These are phyloP conservation scores for Pulveroboletus ravenelii DNA, from an alignment of 768 basidiomycete genomes.

Conservation along the genomic window DNA sequence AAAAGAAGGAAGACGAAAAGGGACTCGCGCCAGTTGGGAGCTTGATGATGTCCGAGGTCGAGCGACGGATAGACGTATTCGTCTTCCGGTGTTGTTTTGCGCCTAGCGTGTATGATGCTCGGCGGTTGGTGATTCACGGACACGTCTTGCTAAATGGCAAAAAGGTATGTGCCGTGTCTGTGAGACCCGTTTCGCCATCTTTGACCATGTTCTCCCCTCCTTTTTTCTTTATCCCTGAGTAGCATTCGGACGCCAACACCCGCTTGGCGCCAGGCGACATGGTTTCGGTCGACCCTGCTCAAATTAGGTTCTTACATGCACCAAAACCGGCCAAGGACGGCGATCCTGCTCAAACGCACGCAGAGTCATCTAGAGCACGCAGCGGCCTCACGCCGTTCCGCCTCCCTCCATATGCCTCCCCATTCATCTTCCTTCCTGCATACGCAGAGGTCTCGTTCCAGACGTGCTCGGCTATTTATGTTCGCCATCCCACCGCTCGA, in stretches of 20 bases:
- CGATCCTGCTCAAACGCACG: background rate
- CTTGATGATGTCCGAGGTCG: slow-evolving; percentile 94
- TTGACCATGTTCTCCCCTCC: background rate
- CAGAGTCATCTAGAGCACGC: background rate
- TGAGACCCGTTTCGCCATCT: background rate
- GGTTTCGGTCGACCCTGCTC: slow-evolving; percentile 79
- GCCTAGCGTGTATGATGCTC: slow-evolving; percentile 84
- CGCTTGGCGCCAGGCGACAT: slow-evolving; percentile 92
- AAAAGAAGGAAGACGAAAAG: slow-evolving; percentile 50
- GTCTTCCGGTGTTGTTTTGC: slow-evolving; percentile 88
- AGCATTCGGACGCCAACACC: slow-evolving; percentile 84
- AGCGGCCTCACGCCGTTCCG: slow-evolving; percentile 64
- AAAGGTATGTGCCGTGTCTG: slow-evolving; percentile 50
- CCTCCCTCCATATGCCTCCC: slow-evolving; percentile 82
- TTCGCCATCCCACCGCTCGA: slow-evolving; percentile 95
- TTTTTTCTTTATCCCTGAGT: background rate
- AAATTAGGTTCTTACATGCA: slow-evolving; percentile 67
- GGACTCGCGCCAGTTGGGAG: slow-evolving; percentile 87
- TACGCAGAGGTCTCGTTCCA: slow-evolving; percentile 83
- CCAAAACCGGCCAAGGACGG: slow-evolving; percentile 17
- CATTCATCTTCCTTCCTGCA: slow-evolving; percentile 90
- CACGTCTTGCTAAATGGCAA: slow-evolving; percentile 86
- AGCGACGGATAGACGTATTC: slow-evolving; percentile 89
- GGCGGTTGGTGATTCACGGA: slow-evolving; percentile 81
- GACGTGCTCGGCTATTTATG: slow-evolving; percentile 88